Percentiles rank a stretch among this genome's conserved stretches.
Evolutionary conservation across 305 asterid genomes (phyloP).

Genomic region (Euphrasia arctica): DNA sequence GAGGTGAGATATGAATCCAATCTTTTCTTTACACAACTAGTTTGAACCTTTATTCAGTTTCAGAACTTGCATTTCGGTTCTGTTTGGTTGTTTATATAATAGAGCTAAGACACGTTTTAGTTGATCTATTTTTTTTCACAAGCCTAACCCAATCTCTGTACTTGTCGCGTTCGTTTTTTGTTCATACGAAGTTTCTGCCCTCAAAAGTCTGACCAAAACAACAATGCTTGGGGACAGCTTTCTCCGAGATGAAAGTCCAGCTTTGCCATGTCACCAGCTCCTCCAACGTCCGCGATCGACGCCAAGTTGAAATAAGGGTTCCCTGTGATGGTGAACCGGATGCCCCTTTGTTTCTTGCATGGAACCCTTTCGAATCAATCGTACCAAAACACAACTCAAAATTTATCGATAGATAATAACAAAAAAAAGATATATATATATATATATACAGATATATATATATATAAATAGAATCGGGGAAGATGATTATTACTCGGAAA

Average conservation of each 20-base stretch:
- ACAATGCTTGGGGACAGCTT: constrained; percentile 36
- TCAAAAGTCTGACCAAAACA: constrained; percentile 43
- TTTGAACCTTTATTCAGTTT: no score
- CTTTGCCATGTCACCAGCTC: constrained; percentile 37
- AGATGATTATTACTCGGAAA: no score
- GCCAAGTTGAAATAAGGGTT: constrained; percentile 40
- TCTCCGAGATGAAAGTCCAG: constrained; percentile 23
- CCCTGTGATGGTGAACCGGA: constrained; percentile 36
- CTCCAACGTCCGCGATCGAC: constrained; percentile 39
- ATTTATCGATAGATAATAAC: background rate
- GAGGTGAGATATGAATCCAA: no score
- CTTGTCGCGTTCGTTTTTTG: no score
- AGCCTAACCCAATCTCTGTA: no score
- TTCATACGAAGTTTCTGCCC: constrained; percentile 34
- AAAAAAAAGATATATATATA: background rate
- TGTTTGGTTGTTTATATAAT: no score
- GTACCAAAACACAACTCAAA: background rate
- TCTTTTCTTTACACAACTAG: no score
- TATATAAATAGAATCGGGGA: background rate
- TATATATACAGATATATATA: background rate
- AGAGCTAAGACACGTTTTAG: no score
- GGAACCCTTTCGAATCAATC: no score
- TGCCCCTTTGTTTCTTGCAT: constrained; percentile 43
- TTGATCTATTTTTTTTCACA: no score
- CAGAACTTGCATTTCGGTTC: no score